These are phyloP conservation scores for Pterocarpus santalinus DNA, from an alignment of 306 rosid genomes.

Conservation along the genomic window DNA sequence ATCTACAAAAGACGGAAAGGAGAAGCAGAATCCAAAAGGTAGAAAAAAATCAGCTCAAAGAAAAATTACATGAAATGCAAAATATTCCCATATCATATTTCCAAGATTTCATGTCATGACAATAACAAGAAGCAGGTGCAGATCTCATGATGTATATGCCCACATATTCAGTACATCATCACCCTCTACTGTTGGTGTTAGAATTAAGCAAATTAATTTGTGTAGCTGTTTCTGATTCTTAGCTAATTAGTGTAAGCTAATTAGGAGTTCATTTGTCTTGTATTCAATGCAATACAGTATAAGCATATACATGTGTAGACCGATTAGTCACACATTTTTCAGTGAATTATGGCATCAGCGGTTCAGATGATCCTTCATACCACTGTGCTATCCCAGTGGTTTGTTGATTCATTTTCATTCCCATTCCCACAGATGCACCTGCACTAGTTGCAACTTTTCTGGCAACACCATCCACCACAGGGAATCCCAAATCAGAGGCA, in stretches of 20 bases:
- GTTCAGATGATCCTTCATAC: no score
- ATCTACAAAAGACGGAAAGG: conserved; percentile 55
- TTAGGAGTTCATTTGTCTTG: no score
- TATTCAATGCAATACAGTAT: no score
- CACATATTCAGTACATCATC: conserved; percentile 2
- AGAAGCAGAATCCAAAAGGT: conserved; percentile 17
- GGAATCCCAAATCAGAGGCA: background rate
- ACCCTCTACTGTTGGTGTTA: background rate
- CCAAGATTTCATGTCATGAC: background rate
- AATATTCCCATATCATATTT: background rate
- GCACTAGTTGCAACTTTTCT: background rate
- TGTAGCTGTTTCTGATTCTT: background rate
- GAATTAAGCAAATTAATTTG: no score
- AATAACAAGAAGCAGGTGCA: background rate
- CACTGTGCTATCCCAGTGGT: no score
- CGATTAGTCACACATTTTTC: no score
- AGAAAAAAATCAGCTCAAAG: background rate
- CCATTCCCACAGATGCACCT: no score
- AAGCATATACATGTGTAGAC: background rate
- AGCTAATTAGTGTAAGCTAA: background rate
- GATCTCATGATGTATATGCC: conserved; percentile 15
- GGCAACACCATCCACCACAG: background rate
- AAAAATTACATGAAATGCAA: background rate
- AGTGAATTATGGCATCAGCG: no score
- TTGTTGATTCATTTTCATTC: no score